Base-by-base conservation (phyloP, 805 yeast species). In the Sugiyamaella floridensis region DNA sequence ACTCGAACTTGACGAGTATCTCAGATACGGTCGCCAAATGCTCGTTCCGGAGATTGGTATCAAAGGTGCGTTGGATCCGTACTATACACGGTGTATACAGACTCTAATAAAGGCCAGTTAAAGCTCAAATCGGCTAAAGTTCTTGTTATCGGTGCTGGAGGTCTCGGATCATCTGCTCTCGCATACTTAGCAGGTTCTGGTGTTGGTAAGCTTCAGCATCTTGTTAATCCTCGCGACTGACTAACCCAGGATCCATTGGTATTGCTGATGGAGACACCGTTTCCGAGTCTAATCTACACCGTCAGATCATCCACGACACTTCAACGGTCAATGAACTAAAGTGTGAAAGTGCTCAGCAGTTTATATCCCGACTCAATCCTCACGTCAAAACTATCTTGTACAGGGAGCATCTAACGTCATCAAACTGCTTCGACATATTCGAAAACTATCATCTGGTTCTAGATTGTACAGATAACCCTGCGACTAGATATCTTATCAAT, bases 381-480 rank as follows among this genome's bases (percentile, higher is more conserved):
- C 67, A 77, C 58, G 87, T 90, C 5, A 59, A 65, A 0, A 76
- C 85, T 1, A 58, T 56, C 0, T 75, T 86, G 0, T 79, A 80
- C 62, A 77, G 82, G 0, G 72, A 67, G 10, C 71, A 83, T 45
- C 67, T 87, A 20, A 62, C 73, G 1, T 70, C 77, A 40, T 62
- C 59, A 0, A 89, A 89, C 66, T 85, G 88, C 0, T 80, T 85
- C 59, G 76, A 68, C 0, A 77, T 89, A 1, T 74, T 89, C 47
- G 60, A 66, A n/a, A 59, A 70, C 3, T 89, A 86, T 67, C 97
- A 92, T 63, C 55, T 85, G 32, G 80, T 93, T 3, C 71, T 93
- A 18, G 99, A 93, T 67, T 95, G 99, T 63, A 92, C 99, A 0
- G 99, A 93, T 68, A 82, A 92, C 1, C 98, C 98, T 11, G 78